phyloP scores from a whole-genome alignment of 2,329 filamentous ascomycete genomes.

The Alternaria sp. region DNA sequence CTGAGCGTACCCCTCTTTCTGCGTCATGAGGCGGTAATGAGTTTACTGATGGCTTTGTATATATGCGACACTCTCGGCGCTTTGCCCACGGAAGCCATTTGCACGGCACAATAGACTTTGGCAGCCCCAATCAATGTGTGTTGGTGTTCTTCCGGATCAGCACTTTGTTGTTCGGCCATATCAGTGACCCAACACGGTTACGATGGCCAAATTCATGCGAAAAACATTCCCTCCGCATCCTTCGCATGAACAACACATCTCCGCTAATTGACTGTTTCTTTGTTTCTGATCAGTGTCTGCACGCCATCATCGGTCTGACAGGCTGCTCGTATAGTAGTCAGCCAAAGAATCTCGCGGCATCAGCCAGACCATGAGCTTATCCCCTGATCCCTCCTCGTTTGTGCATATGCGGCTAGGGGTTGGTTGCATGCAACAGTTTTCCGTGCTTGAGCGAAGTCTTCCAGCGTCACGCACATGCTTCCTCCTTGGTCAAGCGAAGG shows the following conservation, averaged over 20 bases:
- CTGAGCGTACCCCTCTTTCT: conserved; percentile 26
- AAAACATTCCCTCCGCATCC: conserved; percentile 6
- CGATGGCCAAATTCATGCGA: conserved; percentile 20
- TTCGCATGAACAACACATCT: conserved; percentile 15
- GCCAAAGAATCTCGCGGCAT: conserved; percentile 30
- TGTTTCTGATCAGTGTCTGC: conserved; percentile 15
- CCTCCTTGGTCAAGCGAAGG: conserved; percentile 11
- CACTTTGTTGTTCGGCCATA: conserved; percentile 13
- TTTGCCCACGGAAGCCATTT: not conserved
- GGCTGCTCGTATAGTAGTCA: conserved; percentile 24
- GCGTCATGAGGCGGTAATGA: conserved; percentile 24
- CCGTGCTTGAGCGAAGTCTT: conserved; percentile 38
- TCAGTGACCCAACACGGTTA: conserved; percentile 19
- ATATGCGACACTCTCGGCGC: conserved; percentile 9
- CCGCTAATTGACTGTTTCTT: conserved; percentile 6
- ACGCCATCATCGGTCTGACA: conserved; percentile 22
- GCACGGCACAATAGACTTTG: conserved; percentile 6
- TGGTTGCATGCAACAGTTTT: conserved; percentile 43
- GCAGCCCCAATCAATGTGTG: conserved; percentile 4
- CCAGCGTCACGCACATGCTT: conserved; percentile 11
- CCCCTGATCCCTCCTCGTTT: conserved; percentile 36
- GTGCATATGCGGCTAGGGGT: conserved; percentile 51
- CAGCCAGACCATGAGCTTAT: conserved; percentile 24
- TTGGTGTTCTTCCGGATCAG: conserved; percentile 10
- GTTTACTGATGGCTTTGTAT: not conserved